Evolutionary conservation across 2,329 filamentous ascomycete species (phyloP).

Genomic region (Ascocoryne sarcoides): DNA sequence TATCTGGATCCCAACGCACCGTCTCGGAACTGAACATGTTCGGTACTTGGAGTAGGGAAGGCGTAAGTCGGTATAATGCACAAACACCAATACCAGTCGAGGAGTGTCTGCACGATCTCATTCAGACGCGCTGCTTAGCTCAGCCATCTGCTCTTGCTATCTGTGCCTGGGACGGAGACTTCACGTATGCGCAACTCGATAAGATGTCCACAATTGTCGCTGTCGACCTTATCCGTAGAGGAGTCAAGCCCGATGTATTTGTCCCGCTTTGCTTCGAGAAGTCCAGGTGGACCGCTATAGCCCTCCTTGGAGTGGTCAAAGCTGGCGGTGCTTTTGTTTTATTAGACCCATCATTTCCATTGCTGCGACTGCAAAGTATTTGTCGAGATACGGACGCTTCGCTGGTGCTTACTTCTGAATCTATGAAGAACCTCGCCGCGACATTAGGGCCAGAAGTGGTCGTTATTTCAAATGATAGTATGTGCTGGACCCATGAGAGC

Average conservation of each 20-base stretch:
- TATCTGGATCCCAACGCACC: too few relatives aligned
- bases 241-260: conserved; percentile 9
- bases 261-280: conserved; percentile 21
- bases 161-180: conserved; percentile 19
- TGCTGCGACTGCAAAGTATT: conserved; percentile 4
- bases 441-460: too few relatives aligned
- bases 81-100: background rate
- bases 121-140: background rate
- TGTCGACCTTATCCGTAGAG: conserved; percentile 8
- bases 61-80: too few relatives aligned
- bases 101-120: conserved; percentile 2
- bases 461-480: background rate
- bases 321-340: conserved; percentile 26
- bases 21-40: too few relatives aligned
- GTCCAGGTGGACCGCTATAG: conserved; percentile 21
- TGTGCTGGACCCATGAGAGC: too few relatives aligned
- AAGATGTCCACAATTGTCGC: conserved; percentile 15
- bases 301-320: conserved; percentile 23
- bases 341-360: conserved; percentile 13
- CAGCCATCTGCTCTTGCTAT: conserved; percentile 3
- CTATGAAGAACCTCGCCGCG: too few relatives aligned
- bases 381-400: background rate
- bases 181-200: conserved; percentile 21
- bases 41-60: too few relatives aligned
- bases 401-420: background rate